Conservation (phyloP, 257 asterid genomes). For the Cruciata laevipes region DNA sequence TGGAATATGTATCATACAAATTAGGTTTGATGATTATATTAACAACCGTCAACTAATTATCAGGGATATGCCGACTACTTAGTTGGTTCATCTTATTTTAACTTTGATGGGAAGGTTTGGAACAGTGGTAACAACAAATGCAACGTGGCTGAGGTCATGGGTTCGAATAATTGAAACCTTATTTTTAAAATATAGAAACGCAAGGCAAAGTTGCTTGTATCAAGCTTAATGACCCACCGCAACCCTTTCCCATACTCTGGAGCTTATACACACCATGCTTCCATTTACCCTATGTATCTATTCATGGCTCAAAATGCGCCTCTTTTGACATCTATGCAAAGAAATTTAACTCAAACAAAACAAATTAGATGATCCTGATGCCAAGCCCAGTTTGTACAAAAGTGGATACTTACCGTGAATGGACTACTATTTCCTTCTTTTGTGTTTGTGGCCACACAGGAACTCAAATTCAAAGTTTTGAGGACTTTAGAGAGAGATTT, state of each 20-base stretch:
- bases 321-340: not conserved
- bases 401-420: conserved; percentile 61
- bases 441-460: conserved; percentile 52
- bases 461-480: conserved; percentile 64
- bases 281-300: not conserved
- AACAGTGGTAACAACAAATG: not conserved
- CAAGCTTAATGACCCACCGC: not conserved
- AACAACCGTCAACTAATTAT: not conserved
- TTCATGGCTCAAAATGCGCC: not conserved
- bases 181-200: not conserved
- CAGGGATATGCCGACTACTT: not conserved
- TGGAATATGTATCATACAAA: too few species aligned
- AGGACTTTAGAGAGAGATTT: conserved; percentile 92
- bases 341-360: not conserved
- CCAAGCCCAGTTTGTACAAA: conserved; percentile 1
- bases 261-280: too few species aligned
- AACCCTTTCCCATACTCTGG: not conserved
- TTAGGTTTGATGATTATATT: too few species aligned
- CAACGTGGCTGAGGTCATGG: not conserved
- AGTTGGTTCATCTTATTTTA: not conserved
- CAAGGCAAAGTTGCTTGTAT: not conserved
- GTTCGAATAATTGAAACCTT: not conserved
- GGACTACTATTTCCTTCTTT: conserved; percentile 92
- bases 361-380: not conserved
- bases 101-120: not conserved